Conservation (phyloP, 176 grass and related monocot genomes). For the Lolium perenne region DNA sequence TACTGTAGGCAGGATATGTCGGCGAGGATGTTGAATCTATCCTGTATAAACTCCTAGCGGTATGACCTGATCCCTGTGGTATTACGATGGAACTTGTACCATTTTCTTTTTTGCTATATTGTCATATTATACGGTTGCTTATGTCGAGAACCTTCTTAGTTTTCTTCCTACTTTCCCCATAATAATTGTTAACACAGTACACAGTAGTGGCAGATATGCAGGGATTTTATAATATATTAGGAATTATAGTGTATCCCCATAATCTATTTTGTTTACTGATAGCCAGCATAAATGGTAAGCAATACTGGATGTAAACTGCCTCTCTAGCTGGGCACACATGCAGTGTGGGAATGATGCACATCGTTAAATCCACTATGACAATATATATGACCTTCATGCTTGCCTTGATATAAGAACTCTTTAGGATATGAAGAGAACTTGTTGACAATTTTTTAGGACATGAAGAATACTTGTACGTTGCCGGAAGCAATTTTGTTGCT, state of each 20-base stretch:
- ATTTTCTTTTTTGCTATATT: slow-evolving; percentile 13
- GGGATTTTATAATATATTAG: not conserved
- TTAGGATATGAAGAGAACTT: not conserved
- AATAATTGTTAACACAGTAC: not conserved
- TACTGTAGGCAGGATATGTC: slow-evolving; percentile 77
- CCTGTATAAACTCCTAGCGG: slow-evolving; percentile 72
- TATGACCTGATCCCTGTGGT: slow-evolving; percentile 26
- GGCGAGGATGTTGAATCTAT: slow-evolving; percentile 82
- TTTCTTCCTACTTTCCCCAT: not conserved
- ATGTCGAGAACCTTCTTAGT: not conserved
- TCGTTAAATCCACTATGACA: not conserved
- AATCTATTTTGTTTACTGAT: slow-evolving; percentile 9
- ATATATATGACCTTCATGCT: not conserved
- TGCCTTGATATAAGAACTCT: not conserved
- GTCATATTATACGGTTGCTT: not conserved
- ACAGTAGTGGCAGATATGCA: not conserved
- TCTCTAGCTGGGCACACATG: slow-evolving; percentile 1
- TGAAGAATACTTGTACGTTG: not conserved
- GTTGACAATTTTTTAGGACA: not conserved
- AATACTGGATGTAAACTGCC: not conserved
- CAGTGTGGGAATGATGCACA: not conserved
- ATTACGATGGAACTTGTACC: slow-evolving; percentile 1
- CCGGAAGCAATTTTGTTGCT: not conserved
- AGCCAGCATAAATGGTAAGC: not conserved
- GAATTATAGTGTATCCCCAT: not conserved